Percentiles rank a stretch among this genome's conserved stretches.
Evolutionary conservation across 2,329 filamentous ascomycete species (phyloP).

Genomic region (Clonostachys sp.): DNA sequence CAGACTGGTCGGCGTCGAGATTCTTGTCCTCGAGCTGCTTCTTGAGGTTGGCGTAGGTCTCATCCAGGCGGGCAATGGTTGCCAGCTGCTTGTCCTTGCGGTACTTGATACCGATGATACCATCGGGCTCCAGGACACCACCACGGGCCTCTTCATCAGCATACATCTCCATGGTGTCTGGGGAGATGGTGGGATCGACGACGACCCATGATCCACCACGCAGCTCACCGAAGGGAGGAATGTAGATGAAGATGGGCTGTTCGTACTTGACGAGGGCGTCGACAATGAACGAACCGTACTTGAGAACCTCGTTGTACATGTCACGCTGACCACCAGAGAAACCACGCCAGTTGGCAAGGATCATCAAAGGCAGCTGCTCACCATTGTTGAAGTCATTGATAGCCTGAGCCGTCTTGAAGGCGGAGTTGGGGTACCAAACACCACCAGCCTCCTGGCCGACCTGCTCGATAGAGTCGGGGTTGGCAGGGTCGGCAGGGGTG

Average conservation of each 20-base stretch:
- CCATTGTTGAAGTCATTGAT: constrained; percentile 99
- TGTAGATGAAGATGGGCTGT: constrained; percentile 98
- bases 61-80: constrained; percentile 92
- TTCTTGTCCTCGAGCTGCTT: constrained; percentile 62
- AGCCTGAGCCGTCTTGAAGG: constrained; percentile 98
- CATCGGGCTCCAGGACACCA: constrained; percentile 96
- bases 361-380: constrained; percentile 97
- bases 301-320: constrained; percentile 99
- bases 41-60: constrained; percentile 77
- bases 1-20: constrained; percentile 69
- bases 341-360: constrained; percentile 99
- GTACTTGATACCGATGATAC: constrained; percentile 98
- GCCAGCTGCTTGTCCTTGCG: constrained; percentile 95
- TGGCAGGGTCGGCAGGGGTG: constrained; percentile 92
- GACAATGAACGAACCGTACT: constrained; percentile 99
- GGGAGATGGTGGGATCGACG: constrained; percentile 97
- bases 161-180: constrained; percentile 98
- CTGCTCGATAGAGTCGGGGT: constrained; percentile 97
- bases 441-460: constrained; percentile 92
- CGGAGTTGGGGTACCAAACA: constrained; percentile 99
- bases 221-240: constrained; percentile 91
- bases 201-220: constrained; percentile 99
- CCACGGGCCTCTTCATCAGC: constrained; percentile 91
- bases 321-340: constrained; percentile 99
- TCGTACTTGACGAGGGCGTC: constrained; percentile 97